Percentiles rank a stretch among this genome's conserved stretches.
These are phyloP conservation scores for Dimocarpus longan DNA, from an alignment of 345 rosid species.

Conservation along the genomic window DNA sequence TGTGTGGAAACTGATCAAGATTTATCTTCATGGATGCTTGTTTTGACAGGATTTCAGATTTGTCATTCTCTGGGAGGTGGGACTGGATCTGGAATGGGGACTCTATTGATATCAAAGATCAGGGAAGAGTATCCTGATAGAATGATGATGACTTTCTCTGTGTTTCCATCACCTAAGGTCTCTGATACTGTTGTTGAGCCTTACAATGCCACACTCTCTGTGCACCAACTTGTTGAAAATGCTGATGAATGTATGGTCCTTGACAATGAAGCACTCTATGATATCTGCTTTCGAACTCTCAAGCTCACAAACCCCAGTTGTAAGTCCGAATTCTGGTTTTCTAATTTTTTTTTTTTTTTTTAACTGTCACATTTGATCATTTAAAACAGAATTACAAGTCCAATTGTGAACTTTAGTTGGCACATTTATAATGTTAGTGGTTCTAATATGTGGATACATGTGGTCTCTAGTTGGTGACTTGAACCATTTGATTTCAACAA, in stretches of 20 bases:
- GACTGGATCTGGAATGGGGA: conserved; percentile 69
- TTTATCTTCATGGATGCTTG: not conserved
- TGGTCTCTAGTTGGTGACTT: conserved; percentile 66
- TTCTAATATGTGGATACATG: not conserved
- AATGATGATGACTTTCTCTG: conserved; percentile 67
- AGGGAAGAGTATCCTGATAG: conserved; percentile 65
- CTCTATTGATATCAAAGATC: conserved; percentile 59
- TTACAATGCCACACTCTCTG: conserved; percentile 62
- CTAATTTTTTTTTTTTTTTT: not conserved
- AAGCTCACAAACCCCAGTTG: conserved; percentile 66
- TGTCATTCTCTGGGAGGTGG: conserved; percentile 71
- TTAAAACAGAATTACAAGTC: not conserved
- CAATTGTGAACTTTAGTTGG: not conserved
- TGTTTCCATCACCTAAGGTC: conserved; percentile 64
- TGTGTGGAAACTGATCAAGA: too few species aligned
- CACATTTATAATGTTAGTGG: not conserved
- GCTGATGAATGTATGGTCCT: conserved; percentile 73
- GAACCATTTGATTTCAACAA: conserved; percentile 80
- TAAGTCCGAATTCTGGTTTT: conserved; percentile 25
- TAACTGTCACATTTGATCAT: not conserved
- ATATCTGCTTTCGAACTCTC: conserved; percentile 66
- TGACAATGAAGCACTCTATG: conserved; percentile 65
- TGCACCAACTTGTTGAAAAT: conserved; percentile 64
- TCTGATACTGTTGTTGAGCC: conserved; percentile 71
- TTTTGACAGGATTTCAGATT: conserved; percentile 51